phyloP scores from a whole-genome alignment of 257 asterid genomes.

The Prunella vulgaris region DNA sequence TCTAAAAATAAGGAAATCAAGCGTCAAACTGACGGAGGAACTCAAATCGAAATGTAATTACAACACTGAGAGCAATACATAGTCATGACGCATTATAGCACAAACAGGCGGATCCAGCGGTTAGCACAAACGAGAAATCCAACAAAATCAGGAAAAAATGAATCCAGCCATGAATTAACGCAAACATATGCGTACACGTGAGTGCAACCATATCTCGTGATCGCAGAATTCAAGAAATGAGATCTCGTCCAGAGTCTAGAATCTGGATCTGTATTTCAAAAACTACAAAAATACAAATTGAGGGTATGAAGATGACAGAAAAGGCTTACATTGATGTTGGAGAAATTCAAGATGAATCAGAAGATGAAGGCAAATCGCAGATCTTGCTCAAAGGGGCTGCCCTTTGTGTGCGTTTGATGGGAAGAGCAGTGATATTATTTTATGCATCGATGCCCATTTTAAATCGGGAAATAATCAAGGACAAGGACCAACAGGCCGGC shows the following conservation, averaged over 20 bases:
- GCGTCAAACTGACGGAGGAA: background rate
- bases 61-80: background rate
- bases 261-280: background rate
- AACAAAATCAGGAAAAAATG: background rate
- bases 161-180: background rate
- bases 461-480: background rate
- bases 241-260: background rate
- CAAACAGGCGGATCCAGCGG: conserved; percentile 7
- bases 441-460: too few relatives aligned
- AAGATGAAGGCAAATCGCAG: background rate
- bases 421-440: background rate
- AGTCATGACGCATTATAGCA: background rate
- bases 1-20: background rate
- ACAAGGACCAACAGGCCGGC: background rate
- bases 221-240: background rate
- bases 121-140: background rate
- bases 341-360: background rate
- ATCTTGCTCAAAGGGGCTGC: background rate
- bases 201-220: background rate
- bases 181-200: background rate
- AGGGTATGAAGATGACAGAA: background rate
- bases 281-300: background rate
- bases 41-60: background rate
- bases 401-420: background rate
- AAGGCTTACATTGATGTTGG: background rate